Conservation (phyloP, 1,284 basidiomycete species). For the Cryptococcus sp. region DNA sequence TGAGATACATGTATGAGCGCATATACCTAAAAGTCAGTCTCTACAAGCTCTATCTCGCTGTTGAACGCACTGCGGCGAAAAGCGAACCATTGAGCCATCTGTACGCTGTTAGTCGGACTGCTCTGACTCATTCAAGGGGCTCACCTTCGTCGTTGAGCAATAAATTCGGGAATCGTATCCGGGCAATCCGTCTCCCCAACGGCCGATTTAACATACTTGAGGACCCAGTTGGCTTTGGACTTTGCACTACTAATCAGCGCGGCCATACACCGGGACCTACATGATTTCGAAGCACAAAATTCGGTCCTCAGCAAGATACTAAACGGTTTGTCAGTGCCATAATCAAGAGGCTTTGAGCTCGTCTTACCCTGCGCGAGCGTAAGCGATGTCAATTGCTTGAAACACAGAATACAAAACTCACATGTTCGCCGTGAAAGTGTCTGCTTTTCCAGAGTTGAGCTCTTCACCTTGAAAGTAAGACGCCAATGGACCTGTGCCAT, state of each 20-base stretch:
- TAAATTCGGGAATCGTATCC: conserved; percentile 89
- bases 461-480: conserved; percentile 98
- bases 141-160: conserved; percentile 63
- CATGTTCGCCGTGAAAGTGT: conserved; percentile 81
- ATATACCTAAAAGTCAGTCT: conserved; percentile 42
- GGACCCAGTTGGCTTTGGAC: conserved; percentile 79
- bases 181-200: conserved; percentile 97
- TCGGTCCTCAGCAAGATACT: conserved; percentile 57
- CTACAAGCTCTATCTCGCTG: not conserved
- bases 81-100: conserved; percentile 70
- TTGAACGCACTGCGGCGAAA: conserved; percentile 64
- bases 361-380: conserved; percentile 16
- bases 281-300: conserved; percentile 97
- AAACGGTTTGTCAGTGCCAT: not conserved
- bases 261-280: conserved; percentile 15
- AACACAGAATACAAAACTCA: conserved; percentile 17
- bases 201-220: conserved; percentile 94
- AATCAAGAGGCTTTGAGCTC: not conserved
- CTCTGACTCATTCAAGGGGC: conserved; percentile 53
- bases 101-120: not conserved
- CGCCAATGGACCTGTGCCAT: conserved; percentile 80
- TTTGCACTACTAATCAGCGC: conserved; percentile 58
- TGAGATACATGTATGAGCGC: conserved; percentile 65
- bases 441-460: conserved; percentile 81
- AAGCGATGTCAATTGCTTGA: not conserved